Evolutionary conservation across 2,329 filamentous ascomycete species (phyloP).

Genomic region (Aspergillus sp.): DNA sequence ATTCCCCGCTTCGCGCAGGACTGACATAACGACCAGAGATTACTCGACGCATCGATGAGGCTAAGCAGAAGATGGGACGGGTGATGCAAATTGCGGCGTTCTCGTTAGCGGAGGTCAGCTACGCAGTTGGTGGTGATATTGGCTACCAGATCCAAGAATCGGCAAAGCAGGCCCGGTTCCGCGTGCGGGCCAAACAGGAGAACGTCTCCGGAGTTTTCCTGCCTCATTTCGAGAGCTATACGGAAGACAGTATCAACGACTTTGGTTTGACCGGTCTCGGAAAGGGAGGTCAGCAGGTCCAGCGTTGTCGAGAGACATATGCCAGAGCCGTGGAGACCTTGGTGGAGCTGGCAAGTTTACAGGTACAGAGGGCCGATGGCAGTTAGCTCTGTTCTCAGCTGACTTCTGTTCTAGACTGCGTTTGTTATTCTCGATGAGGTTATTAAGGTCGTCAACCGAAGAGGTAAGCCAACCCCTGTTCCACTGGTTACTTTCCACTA

Average conservation of each 20-base stretch:
- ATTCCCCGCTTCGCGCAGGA: slow-evolving; percentile 19
- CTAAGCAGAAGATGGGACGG: slow-evolving; percentile 97
- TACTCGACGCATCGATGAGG: slow-evolving; percentile 94
- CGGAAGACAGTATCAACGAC: slow-evolving; percentile 86
- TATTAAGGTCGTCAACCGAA: slow-evolving; percentile 97
- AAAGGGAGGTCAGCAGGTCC: slow-evolving; percentile 95
- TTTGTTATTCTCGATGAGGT: slow-evolving; percentile 98
- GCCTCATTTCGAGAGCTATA: slow-evolving; percentile 88
- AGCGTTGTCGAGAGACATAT: slow-evolving; percentile 93
- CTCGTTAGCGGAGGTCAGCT: slow-evolving; percentile 94
- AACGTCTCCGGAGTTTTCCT: slow-evolving; percentile 97
- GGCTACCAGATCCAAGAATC: slow-evolving; percentile 97
- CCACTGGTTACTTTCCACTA: not conserved
- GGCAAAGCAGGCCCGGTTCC: slow-evolving; percentile 86
- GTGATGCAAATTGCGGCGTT: slow-evolving; percentile 99
- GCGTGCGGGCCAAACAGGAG: slow-evolving; percentile 92
- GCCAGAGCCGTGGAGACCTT: slow-evolving; percentile 91
- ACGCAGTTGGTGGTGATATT: slow-evolving; percentile 92
- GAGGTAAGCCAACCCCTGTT: slow-evolving; percentile 58
- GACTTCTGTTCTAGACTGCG: slow-evolving; percentile 61
- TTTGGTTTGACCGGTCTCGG: slow-evolving; percentile 94
- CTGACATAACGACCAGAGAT: slow-evolving; percentile 64
- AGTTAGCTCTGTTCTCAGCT: not conserved
- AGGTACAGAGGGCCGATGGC: slow-evolving; percentile 47
- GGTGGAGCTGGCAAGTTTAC: slow-evolving; percentile 89